Evolutionary conservation across 2,329 filamentous ascomycete species (phyloP).

Genomic region (Piedraia hortae): DNA sequence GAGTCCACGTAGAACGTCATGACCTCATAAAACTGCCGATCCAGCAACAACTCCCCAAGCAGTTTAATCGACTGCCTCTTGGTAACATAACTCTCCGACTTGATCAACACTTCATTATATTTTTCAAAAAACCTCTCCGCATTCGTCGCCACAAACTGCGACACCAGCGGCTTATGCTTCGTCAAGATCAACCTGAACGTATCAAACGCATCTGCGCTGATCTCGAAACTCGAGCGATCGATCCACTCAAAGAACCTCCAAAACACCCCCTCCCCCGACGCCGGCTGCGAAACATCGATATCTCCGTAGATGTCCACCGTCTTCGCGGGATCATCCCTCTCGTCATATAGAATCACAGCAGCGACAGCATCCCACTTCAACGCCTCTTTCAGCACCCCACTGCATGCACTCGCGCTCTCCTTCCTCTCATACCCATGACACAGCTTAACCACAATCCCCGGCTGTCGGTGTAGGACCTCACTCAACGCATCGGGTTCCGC

Average conservation of each 20-base stretch:
- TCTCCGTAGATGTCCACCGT: slow-evolving; percentile 35
- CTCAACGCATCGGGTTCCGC: slow-evolving; percentile 61
- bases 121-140: slow-evolving; percentile 80
- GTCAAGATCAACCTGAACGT: slow-evolving; percentile 89
- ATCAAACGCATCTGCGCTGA: slow-evolving; percentile 89
- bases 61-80: slow-evolving; percentile 96
- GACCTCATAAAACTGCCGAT: slow-evolving; percentile 86
- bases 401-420: slow-evolving; percentile 76
- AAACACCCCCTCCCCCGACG: slow-evolving; percentile 64
- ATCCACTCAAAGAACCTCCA: slow-evolving; percentile 98
- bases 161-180: slow-evolving; percentile 74
- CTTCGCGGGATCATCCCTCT: slow-evolving; percentile 44
- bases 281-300: slow-evolving; percentile 47
- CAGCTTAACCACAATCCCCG: slow-evolving; percentile 64
- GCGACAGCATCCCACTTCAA: slow-evolving; percentile 77
- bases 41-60: slow-evolving; percentile 76
- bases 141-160: slow-evolving; percentile 65
- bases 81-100: slow-evolving; percentile 88
- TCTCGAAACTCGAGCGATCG: slow-evolving; percentile 84
- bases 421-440: slow-evolving; percentile 75
- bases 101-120: slow-evolving; percentile 68
- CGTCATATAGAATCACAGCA: slow-evolving; percentile 77
- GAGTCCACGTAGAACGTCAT: slow-evolving; percentile 95
- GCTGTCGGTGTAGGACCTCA: slow-evolving; percentile 64
- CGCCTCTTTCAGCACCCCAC: slow-evolving; percentile 67